These are phyloP conservation scores for Auricularia cornea DNA, from an alignment of 768 basidiomycete genomes.

Conservation along the genomic window DNA sequence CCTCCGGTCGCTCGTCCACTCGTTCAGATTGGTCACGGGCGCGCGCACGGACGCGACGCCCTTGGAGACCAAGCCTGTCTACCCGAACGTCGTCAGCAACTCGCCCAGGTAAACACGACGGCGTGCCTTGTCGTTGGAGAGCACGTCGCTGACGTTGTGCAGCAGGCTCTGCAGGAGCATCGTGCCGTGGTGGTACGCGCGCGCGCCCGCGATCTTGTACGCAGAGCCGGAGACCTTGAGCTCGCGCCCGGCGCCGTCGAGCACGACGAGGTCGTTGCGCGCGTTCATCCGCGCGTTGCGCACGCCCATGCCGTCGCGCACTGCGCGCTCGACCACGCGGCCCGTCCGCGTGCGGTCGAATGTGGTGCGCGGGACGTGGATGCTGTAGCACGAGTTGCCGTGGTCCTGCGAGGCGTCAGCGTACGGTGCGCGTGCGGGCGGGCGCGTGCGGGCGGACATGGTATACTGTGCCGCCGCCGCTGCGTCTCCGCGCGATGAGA, in stretches of 20 bases:
- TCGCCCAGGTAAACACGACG: background rate
- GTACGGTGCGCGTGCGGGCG: background rate
- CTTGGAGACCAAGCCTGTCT: conserved; percentile 77
- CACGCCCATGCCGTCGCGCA: conserved; percentile 58
- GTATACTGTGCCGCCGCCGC: conserved; percentile 94
- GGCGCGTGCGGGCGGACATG: conserved; percentile 53
- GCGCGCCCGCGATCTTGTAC: conserved; percentile 84
- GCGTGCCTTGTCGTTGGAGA: conserved; percentile 58
- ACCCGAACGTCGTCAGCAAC: background rate
- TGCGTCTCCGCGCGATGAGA: conserved; percentile 76
- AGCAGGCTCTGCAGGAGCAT: conserved; percentile 89
- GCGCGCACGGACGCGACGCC: conserved; percentile 89
- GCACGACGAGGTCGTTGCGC: conserved; percentile 85
- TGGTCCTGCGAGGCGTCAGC: conserved; percentile 53
- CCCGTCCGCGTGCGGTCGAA: conserved; percentile 79
- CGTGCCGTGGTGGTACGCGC: conserved; percentile 97
- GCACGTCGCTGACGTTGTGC: conserved; percentile 58
- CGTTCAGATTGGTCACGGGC: conserved; percentile 76
- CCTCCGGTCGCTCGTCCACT: conserved; percentile 36
- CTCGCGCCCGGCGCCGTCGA: conserved; percentile 22
- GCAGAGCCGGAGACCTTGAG: conserved; percentile 97
- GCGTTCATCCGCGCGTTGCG: conserved; percentile 70
- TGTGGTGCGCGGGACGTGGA: conserved; percentile 71
- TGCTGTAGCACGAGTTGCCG: conserved; percentile 95
- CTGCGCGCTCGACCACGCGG: conserved; percentile 65